Evolutionary conservation across 805 yeast species (phyloP), one percentile per base, ranked within the genome.

Genomic region (Pichia phayaonensis): DNA sequence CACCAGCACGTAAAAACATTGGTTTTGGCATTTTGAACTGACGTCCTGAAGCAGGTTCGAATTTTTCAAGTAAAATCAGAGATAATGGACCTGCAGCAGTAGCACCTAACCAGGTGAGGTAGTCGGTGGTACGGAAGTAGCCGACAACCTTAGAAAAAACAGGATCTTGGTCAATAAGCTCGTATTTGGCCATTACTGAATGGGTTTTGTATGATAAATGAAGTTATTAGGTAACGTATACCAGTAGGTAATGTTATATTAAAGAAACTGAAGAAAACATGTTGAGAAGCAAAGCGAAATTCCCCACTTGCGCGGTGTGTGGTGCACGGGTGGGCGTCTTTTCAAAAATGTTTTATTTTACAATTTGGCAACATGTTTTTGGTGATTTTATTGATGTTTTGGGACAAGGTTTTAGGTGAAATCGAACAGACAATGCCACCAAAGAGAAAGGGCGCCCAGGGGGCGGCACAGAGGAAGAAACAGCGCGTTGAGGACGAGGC

Each of bases 101-200:
- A 36, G 74, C 67, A 8, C 67, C 67, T 5, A 72, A 78, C 74
- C 80, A 66, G 20, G 72, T 65, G 8, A 72, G 75, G 59, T 77
- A 79, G 69, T 87, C 96, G 15, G 83, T 72, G 21, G 77, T 65
- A 63, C 96, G 76, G 70, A 86, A 79, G 70, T 83, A 88, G 43
- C 80, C 70, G 15, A 87, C 81, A 29, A 88, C 95, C 53, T 86
- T 75, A 39, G 65, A 61, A 69, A 87, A 85, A 56, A 81, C 81
- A 29, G 96, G 96, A 65, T 87, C 96, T 47, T 77, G 73, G 64
- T 87, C 96, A 59, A 87, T 88, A 44, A 64, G 64, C 52, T 64
- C 68, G 59, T 54, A 64, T 46, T 57, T 61, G 26, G 59, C 56
- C 65, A 61, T 47, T 21, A 2, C 34, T 29, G 16, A 13, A 15